Percentiles rank a stretch among this genome's conserved stretches.
Evolutionary conservation across 345 rosid species (phyloP).

Genomic region (Pistacia atlantica): DNA sequence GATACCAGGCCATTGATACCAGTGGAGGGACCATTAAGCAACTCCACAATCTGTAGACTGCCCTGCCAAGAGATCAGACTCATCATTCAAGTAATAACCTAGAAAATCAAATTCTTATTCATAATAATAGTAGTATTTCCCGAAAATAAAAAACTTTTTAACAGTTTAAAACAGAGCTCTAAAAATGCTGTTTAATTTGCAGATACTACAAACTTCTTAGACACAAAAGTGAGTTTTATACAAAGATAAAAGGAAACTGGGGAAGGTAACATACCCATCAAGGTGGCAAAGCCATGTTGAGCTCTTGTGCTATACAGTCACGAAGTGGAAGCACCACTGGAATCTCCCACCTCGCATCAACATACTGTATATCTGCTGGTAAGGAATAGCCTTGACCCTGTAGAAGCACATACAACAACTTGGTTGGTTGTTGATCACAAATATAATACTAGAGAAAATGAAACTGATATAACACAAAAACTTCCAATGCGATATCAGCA

Average conservation of each 20-base stretch:
- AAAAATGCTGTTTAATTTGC: neutral
- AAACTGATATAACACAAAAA: neutral
- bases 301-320: constrained; percentile 77
- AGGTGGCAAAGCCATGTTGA: constrained; percentile 64
- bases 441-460: neutral
- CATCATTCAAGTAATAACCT: constrained; percentile 30
- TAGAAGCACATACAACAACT: constrained; percentile 16
- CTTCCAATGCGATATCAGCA: neutral
- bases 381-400: constrained; percentile 96
- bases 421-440: neutral
- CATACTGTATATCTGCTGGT: constrained; percentile 91
- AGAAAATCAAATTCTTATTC: neutral
- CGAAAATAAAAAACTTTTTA: neutral
- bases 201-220: neutral
- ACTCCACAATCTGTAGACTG: constrained; percentile 74
- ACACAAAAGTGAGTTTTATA: neutral
- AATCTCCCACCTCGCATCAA: constrained; percentile 81
- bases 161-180: neutral
- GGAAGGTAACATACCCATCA: constrained; percentile 59
- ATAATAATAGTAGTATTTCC: neutral
- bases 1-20: constrained; percentile 85
- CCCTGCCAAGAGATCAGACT: constrained; percentile 61
- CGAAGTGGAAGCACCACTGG: constrained; percentile 87
- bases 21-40: constrained; percentile 36
- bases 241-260: constrained; percentile 2